Evolutionary conservation across 495 filamentous ascomycete species (phyloP), one percentile per base, ranked within the genome.

Genomic region (Aspergillus baeticus): DNA sequence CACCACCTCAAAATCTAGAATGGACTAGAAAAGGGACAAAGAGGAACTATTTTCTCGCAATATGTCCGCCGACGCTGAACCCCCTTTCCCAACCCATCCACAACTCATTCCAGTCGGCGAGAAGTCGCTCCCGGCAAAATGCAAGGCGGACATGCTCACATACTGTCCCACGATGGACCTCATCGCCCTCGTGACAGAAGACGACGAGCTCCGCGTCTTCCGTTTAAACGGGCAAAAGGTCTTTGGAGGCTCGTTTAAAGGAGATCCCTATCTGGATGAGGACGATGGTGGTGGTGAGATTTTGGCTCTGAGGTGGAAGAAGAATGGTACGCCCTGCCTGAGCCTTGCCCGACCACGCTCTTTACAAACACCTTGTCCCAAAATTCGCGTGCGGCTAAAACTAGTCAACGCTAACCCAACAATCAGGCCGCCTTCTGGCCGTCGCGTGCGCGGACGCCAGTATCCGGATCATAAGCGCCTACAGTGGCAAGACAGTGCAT

Each of bases 161-260:
- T 90, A 88, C 69, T 93, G 90, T 72, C 91, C 91, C 10, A 84
- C 83, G 21, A 89, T 93, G 82, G 89, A 94, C 71, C 78, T 96
- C 50, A 73, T 90, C 37, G 86, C 86, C 11, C 73, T 90, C 33
- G 87, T 85, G n/a, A 85, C 85, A 4, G 72, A 81, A 13, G 82
- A 87, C 55, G 79, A 84, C 22, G 76, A 84, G 51, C 65, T 90
- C 35, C 70, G 79, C 51, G 81, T 88, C 10, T 88, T 82, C 63
- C 75, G 90, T 59, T 61, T 90, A 45, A 91, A 88, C 50, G 85
- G 85, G 0, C 86, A 88, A 62, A 73, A 79, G 5, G 84, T 88
- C 2, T 87, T 93, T 63, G 84, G 88, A 7, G 72, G 67, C 13
- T 76, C 73, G 1, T 75, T 76, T 51, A 67, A 67, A 11, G 71